Evolutionary conservation across 2,329 filamentous ascomycete species (phyloP).

Genomic region (Juglanconis oblonga): DNA sequence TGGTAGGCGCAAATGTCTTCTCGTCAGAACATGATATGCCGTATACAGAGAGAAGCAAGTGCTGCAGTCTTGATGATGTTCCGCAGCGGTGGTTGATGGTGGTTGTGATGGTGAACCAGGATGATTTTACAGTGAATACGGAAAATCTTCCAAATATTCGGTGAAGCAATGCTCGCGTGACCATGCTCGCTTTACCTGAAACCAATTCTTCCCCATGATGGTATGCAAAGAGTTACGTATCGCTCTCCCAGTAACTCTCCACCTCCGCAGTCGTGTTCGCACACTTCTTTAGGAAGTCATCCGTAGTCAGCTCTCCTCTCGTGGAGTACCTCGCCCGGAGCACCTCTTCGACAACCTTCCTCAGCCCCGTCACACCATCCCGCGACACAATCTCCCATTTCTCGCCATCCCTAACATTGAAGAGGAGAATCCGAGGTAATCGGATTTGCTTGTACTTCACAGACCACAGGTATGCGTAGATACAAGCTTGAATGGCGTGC

Average conservation of each 20-base stretch:
- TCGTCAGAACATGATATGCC: no score
- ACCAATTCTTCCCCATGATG: no score
- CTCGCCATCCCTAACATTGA: conserved; percentile 20
- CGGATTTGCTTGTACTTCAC: not conserved
- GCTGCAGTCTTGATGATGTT: no score
- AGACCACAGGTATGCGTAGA: conserved; percentile 18
- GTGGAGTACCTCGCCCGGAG: conserved; percentile 14
- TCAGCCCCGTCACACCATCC: not conserved
- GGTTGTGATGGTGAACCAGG: no score
- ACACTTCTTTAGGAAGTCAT: not conserved
- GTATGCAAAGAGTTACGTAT: no score
- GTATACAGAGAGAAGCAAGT: no score
- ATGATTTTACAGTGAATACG: no score
- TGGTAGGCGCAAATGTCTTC: no score
- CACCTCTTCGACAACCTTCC: conserved; percentile 10
- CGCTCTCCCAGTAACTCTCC: not conserved
- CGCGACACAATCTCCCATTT: conserved; percentile 14
- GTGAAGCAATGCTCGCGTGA: no score
- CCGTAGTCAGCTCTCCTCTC: not conserved
- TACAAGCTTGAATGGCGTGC: conserved; percentile 16
- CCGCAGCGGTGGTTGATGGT: no score
- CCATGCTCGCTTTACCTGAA: no score
- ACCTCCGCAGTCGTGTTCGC: not conserved
- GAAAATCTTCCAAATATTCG: no score
- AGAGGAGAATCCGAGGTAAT: conserved; percentile 17